A percentile compares a stretch with the other conserved stretches of the same genome.
Evolutionary conservation across 352 stramenopile species (phyloP).

Genomic region (Blastocystis sp.): DNA sequence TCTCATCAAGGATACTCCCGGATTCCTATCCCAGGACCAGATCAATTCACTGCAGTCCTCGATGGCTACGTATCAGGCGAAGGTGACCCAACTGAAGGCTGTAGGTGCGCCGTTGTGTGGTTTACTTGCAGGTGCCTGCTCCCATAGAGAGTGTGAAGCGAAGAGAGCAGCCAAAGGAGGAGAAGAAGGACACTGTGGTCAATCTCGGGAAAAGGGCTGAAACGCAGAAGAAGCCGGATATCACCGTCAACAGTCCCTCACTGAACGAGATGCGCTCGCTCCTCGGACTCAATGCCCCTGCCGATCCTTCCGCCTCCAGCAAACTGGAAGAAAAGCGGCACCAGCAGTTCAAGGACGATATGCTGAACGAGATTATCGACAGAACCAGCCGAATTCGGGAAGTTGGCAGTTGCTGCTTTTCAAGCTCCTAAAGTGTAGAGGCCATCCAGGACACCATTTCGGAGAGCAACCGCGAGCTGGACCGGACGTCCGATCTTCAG

Average conservation of each 20-base stretch:
- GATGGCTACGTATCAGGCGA: not conserved
- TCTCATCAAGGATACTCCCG: slow-evolving; percentile 22
- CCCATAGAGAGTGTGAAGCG: too few species aligned
- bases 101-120: not conserved
- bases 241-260: not conserved
- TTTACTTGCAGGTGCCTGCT: not conserved
- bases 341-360: not conserved
- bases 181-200: not conserved
- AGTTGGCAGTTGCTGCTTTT: not conserved
- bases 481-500: not conserved
- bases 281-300: not conserved
- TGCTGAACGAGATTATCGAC: slow-evolving; percentile 20
- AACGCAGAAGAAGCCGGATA: not conserved
- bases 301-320: not conserved
- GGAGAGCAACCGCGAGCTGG: slow-evolving; percentile 1
- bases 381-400: not conserved
- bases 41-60: not conserved
- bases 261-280: not conserved
- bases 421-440: not conserved
- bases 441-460: not conserved
- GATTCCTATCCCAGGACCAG: slow-evolving; percentile 4
- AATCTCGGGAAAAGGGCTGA: not conserved
- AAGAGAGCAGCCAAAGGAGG: not conserved
- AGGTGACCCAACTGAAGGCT: not conserved
- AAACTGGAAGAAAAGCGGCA: not conserved